Conservation (phyloP, 2,329 filamentous ascomycete species). For the Stemphylium vesicarium region DNA sequence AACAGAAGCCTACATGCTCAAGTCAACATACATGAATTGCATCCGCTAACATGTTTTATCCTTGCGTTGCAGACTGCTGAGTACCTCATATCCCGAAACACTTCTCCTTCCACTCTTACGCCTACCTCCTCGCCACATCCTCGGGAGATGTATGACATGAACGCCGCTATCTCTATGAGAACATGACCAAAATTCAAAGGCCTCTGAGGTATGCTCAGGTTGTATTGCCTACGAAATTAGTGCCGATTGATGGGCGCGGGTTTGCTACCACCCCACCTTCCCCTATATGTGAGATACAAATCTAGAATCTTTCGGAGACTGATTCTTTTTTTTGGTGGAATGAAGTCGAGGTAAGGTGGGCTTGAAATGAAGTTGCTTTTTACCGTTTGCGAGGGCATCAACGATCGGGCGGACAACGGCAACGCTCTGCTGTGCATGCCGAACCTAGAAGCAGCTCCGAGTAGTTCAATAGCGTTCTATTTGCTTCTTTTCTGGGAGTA, state of each 20-base stretch:
- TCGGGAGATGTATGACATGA: background rate
- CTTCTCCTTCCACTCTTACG: no score
- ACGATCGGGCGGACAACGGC: background rate
- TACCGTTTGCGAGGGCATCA: background rate
- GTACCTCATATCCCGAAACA: no score
- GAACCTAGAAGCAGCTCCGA: background rate
- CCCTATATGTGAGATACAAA: background rate
- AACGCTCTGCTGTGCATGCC: background rate
- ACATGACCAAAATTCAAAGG: background rate
- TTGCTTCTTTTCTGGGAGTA: background rate
- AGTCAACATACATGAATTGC: no score
- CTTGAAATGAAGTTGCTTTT: background rate
- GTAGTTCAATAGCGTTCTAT: background rate
- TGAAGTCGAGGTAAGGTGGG: background rate
- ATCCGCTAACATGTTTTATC: no score
- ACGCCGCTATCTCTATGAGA: background rate
- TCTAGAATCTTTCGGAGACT: background rate
- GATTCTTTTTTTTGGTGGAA: background rate
- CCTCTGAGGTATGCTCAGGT: background rate
- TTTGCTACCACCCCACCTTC: background rate
- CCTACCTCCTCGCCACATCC: background rate
- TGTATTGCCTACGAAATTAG: background rate
- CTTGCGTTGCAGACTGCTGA: no score
- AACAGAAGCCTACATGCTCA: no score
- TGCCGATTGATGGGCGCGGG: background rate